phyloP scores from a whole-genome alignment of 2,329 filamentous ascomycete genomes.

The Aspergillus bombycis region DNA sequence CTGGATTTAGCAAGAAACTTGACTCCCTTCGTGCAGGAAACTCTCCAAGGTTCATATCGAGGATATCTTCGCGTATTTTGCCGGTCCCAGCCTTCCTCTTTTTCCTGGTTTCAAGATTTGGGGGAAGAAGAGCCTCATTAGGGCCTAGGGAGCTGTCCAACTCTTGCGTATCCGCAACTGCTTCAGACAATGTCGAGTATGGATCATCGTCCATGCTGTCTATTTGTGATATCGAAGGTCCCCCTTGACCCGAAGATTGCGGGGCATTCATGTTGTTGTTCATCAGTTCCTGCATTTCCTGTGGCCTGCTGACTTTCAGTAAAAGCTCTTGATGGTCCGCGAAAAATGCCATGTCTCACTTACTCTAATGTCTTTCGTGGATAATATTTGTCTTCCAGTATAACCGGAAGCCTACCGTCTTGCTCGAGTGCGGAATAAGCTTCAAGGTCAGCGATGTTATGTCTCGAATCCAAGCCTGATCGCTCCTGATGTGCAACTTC shows the following conservation, averaged over 20 bases:
- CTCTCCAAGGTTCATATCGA: neutral
- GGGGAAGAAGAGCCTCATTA: conserved; percentile 27
- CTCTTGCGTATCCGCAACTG: conserved; percentile 8
- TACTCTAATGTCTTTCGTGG: conserved; percentile 60
- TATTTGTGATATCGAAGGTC: conserved; percentile 53
- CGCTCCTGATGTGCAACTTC: conserved; percentile 16
- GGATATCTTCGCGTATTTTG: neutral
- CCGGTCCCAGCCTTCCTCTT: conserved; percentile 26
- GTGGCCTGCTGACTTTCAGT: conserved; percentile 29
- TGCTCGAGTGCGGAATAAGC: conserved; percentile 26
- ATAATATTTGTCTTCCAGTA: conserved; percentile 62
- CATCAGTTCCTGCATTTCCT: conserved; percentile 39
- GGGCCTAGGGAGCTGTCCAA: conserved; percentile 13
- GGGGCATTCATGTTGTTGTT: conserved; percentile 26
- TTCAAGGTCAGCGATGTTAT: conserved; percentile 20
- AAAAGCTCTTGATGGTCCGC: neutral
- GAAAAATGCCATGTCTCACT: conserved; percentile 24
- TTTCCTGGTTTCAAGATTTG: conserved; percentile 36
- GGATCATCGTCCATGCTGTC: conserved; percentile 38
- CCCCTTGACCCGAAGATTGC: conserved; percentile 39
- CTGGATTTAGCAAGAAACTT: conserved; percentile 44
- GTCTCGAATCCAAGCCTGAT: conserved; percentile 17
- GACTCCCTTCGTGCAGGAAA: neutral
- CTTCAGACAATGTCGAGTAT: conserved; percentile 9
- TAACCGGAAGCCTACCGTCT: conserved; percentile 56